Evolutionary conservation across 139 green algal species (phyloP).

Genomic region (Ulvella scutata): DNA sequence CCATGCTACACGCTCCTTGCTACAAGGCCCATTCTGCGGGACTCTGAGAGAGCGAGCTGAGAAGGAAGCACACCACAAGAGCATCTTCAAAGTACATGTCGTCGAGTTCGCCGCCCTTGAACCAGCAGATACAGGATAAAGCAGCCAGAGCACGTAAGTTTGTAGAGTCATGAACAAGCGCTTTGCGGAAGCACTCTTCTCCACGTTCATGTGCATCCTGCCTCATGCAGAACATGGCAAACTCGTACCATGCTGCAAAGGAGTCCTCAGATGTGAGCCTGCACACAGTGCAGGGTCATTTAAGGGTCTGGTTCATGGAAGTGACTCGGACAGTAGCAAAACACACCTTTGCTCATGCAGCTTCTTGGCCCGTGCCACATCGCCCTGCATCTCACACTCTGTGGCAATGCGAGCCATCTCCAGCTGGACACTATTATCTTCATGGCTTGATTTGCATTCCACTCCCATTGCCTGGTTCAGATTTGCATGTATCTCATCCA

Average conservation of each 20-base stretch:
- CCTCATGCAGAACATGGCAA: not conserved
- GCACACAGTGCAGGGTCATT: not conserved
- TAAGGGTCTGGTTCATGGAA: not conserved
- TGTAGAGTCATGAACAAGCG: not conserved
- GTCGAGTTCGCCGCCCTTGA: not conserved
- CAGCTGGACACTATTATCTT: not conserved
- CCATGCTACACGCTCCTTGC: not conserved
- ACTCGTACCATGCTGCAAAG: not conserved
- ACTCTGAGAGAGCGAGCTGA: not conserved
- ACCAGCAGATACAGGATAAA: not conserved
- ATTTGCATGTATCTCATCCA: slow-evolving; percentile 10
- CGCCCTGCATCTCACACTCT: not conserved
- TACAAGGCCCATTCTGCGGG: not conserved
- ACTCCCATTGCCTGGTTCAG: not conserved
- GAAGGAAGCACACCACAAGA: not conserved
- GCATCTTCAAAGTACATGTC: not conserved
- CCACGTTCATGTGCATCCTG: not conserved
- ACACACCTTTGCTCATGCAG: not conserved
- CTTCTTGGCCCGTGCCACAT: not conserved
- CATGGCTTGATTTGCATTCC: not conserved
- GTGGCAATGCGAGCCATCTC: not conserved
- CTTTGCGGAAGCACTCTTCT: not conserved
- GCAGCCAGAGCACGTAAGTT: not conserved
- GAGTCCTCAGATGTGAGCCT: not conserved
- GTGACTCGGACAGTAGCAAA: not conserved